Evolutionary conservation across 2,329 filamentous ascomycete species (phyloP).

Genomic region (Aspergillus vadensis): DNA sequence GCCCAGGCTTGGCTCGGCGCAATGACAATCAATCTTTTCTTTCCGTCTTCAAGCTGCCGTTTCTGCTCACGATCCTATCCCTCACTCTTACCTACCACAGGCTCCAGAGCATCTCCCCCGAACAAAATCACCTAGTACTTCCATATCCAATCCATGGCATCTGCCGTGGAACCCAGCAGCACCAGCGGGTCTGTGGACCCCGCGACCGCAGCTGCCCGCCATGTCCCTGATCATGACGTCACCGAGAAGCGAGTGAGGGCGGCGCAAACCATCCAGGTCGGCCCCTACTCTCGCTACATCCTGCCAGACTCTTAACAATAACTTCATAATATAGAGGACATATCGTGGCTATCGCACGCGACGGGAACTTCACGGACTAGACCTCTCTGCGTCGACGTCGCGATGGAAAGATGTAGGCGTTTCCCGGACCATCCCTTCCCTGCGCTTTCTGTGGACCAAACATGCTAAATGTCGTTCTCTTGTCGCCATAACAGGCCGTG

Average conservation of each 20-base stretch:
- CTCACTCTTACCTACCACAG: too few species aligned
- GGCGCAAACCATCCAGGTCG: constrained; percentile 7
- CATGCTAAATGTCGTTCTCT: too few species aligned
- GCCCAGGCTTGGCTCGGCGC: background rate
- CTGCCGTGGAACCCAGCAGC: background rate
- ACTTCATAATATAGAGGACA: background rate
- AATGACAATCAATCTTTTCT: background rate
- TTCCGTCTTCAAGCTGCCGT: background rate
- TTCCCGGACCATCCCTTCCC: too few species aligned
- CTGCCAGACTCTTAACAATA: background rate
- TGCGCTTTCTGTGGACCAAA: background rate
- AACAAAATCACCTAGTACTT: background rate
- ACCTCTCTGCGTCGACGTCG: constrained; percentile 2
- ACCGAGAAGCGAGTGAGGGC: background rate
- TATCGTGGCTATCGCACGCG: constrained; percentile 13
- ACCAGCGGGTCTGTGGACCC: background rate
- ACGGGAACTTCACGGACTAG: constrained; percentile 5
- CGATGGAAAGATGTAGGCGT: constrained; percentile 67
- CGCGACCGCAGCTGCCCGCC: background rate
- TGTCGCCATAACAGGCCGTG: constrained; percentile 43
- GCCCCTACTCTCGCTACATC: background rate
- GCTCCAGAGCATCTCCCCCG: background rate
- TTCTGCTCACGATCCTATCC: background rate
- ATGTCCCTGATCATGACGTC: constrained; percentile 1
- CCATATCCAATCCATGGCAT: background rate